Base-by-base conservation (phyloP, 176 grass and related monocot genomes). In the Themeda triandra region DNA sequence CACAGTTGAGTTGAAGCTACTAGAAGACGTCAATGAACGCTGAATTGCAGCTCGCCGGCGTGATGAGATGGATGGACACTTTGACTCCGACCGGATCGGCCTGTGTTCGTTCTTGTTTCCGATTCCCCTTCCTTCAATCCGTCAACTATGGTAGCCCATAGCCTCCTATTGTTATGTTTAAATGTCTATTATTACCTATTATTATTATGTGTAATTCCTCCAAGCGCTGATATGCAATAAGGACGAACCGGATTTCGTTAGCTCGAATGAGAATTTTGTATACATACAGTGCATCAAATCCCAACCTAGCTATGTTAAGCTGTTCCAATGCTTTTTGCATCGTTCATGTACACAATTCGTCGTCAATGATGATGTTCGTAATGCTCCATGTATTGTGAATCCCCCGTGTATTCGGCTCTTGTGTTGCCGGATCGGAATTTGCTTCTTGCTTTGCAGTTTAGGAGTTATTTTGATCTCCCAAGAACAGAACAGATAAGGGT, bases 141-240 rank as follows among this genome's bases (percentile, higher is more conserved):
- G 39, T 40, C 15, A 81, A 75, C 71, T 85, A 21, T 62, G 21
- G 27, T 60, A 60, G n/a, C 10, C 58, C 58, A 13, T 79, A 87
- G 69, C 60, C 75, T 84, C 75, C 29, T 82, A 44, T 69, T 78
- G 42, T 75, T 72, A 86, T 80, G 81, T 84, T 85, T 35, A 90
- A 87, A 90, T 87, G 89, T 90, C 72, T 86, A 90, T 90, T 82
- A 83, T 63, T n/a, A n/a, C 87, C 72, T 86, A 90, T 90, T 75
- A 62, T 25, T 63, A 69, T 42, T 76, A 79, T 90, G 74, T 90
- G 84, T 87, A 80, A 84, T 90, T 87, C 62, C 75, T 90, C 80
- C 84, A 69, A 53, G 75, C 69, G 80, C 80, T 84, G 60, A 90
- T 90, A 90, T 90, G 66, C 78, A 90, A 87, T 87, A 90, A 84